Base-by-base conservation (phyloP, 768 basidiomycete species). In the Pleurotus salmoneostramineus region DNA sequence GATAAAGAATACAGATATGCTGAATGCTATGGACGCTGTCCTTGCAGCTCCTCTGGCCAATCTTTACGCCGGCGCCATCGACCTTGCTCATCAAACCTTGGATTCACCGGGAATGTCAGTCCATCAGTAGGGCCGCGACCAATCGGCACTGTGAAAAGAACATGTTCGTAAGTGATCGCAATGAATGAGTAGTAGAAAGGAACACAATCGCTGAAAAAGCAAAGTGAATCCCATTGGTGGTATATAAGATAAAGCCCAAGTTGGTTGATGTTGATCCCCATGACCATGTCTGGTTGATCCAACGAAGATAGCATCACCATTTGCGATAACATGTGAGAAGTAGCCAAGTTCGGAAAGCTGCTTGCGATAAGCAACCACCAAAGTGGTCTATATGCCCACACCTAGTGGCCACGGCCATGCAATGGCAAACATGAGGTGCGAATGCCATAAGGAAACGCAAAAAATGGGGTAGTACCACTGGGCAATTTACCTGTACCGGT, bases 41-140 rank as follows among this genome's bases (percentile, higher is more conserved):
- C 91, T 61, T 73, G 83, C 64, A 91, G 68, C 57, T 81, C 83
- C 56, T 67, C 67, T 0, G 90, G 89, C 91, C 91, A 93, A 57
- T 89, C 87, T 27, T 69, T 73, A 37, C 91, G 78, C 65, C 79
- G 76, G 56, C 78, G 71, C 85, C 86, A 87, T 40, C 83, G 75
- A 50, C 91, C 91, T 47, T 86, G 80, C 1, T 66, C 62, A 65
- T 88, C 87, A 68, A 91, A 92, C 12, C 91, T 80, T 40, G 88
- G 88, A 64, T 93, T 93, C 8, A 78, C 76, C 15, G 80, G 80
- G 65, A 85, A 93, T 35, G 71, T 71, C 27, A 89, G 59, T 3
- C 91, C 91, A 64, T 91, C 84, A 48, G 72, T 74, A 52, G 73
- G 68, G 27, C 74, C 76, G 44, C 70, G 72, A 56, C 78, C 78